A percentile compares a stretch with the other conserved stretches of the same genome.
phyloP scores from a whole-genome alignment of 208 protist species.

The Leishmania gerbilli region DNA sequence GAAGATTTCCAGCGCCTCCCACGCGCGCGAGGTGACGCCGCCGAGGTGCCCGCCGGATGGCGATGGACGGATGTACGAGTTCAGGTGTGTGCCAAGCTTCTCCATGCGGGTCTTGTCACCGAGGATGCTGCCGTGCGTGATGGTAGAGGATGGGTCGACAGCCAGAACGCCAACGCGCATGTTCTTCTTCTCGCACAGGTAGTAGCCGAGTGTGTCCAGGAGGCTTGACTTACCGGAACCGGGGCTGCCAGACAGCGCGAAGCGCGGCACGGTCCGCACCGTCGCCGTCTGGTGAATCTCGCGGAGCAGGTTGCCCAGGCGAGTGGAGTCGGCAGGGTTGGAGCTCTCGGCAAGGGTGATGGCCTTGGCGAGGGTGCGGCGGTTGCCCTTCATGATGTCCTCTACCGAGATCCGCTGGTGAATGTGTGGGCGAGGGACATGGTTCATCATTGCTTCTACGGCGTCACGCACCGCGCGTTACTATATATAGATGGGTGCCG shows the following conservation, averaged over 20 bases:
- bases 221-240: conserved; percentile 96
- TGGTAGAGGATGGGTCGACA: conserved; percentile 91
- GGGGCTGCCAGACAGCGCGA: conserved; percentile 94
- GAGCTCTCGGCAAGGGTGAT: conserved; percentile 76
- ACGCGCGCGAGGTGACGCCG: conserved; percentile 89
- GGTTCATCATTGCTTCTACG: conserved; percentile 29
- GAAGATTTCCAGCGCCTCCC: conserved; percentile 91
- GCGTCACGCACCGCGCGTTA: background rate
- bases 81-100: conserved; percentile 72
- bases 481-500: background rate
- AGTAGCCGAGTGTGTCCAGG: conserved; percentile 87
- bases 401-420: conserved; percentile 27
- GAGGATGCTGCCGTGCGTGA: conserved; percentile 92
- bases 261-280: conserved; percentile 54
- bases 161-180: conserved; percentile 84
- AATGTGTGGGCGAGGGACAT: conserved; percentile 26
- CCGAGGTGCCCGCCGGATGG: conserved; percentile 91
- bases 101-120: conserved; percentile 97
- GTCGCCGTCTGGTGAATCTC: conserved; percentile 35
- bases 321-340: conserved; percentile 33
- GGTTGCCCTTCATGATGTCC: conserved; percentile 46
- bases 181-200: conserved; percentile 42
- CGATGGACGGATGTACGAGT: conserved; percentile 93
- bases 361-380: conserved; percentile 57
- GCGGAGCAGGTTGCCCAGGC: conserved; percentile 38